These are phyloP conservation scores for Hypsizygus marmoreus DNA, from an alignment of 768 basidiomycete species.

Conservation along the genomic window DNA sequence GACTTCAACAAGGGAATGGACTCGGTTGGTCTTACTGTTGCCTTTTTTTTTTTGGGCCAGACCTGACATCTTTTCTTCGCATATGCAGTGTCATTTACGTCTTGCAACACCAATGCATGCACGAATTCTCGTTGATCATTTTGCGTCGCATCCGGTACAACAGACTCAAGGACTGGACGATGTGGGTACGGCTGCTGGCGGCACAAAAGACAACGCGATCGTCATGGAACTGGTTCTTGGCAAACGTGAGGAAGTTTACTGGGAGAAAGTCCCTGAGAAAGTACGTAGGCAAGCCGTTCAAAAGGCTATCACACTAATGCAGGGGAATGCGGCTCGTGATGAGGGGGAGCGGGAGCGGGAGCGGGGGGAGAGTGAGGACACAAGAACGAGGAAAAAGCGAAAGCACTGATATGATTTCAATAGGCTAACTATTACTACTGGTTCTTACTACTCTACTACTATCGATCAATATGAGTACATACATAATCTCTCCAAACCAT, in stretches of 20 bases:
- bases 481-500: too few species aligned
- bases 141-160: slow-evolving; percentile 32
- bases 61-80: not conserved
- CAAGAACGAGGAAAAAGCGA: slow-evolving; percentile 12
- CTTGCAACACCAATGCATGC: slow-evolving; percentile 55
- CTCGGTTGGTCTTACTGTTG: slow-evolving; percentile 57
- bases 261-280: slow-evolving; percentile 80
- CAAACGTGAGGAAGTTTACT: slow-evolving; percentile 70
- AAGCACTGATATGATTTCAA: slow-evolving; percentile 5
- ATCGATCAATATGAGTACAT: slow-evolving; percentile 1
- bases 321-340: not conserved
- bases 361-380: too few species aligned
- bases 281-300: slow-evolving; percentile 54
- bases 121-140: slow-evolving; percentile 43
- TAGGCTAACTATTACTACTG: too few species aligned
- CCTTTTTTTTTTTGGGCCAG: not conserved
- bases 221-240: slow-evolving; percentile 60
- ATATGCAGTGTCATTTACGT: slow-evolving; percentile 69
- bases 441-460: too few species aligned
- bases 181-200: slow-evolving; percentile 37
- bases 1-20: slow-evolving; percentile 81
- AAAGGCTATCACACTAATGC: slow-evolving; percentile 17
- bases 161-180: slow-evolving; percentile 62
- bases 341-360: too few species aligned
- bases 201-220: slow-evolving; percentile 29